These are phyloP conservation scores for Neoscytalidium dimidiatum DNA, from an alignment of 2,329 filamentous ascomycete species.

Conservation along the genomic window DNA sequence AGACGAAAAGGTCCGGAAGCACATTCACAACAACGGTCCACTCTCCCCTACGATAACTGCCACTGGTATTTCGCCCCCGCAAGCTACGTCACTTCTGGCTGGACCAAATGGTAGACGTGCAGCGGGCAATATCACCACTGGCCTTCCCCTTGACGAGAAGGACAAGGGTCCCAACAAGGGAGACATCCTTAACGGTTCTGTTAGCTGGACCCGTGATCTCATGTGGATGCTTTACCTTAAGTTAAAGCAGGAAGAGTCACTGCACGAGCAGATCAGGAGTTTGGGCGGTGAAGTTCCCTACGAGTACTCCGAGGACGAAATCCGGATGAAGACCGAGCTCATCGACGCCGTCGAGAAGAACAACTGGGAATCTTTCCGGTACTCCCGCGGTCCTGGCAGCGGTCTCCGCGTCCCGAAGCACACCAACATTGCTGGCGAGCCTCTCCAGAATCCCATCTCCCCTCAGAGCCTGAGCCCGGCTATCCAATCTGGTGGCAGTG, in stretches of 20 bases:
- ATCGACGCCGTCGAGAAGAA: constrained; percentile 84
- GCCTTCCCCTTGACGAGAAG: constrained; percentile 91
- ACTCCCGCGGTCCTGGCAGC: constrained; percentile 79
- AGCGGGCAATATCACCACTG: constrained; percentile 84
- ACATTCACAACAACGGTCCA: constrained; percentile 88
- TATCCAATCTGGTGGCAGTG: constrained; percentile 66
- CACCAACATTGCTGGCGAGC: constrained; percentile 86
- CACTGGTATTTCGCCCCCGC: constrained; percentile 67
- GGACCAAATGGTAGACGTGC: constrained; percentile 82
- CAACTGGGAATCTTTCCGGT: constrained; percentile 72
- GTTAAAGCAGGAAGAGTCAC: constrained; percentile 83
- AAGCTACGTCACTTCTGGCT: constrained; percentile 83
- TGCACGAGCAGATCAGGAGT: constrained; percentile 66
- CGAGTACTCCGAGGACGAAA: constrained; percentile 79
- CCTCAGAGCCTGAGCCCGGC: constrained; percentile 59
- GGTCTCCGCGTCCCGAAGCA: constrained; percentile 90
- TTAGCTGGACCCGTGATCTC: constrained; percentile 94
- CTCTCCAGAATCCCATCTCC: constrained; percentile 59
- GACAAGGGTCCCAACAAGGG: constrained; percentile 99
- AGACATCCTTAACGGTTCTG: constrained; percentile 94
- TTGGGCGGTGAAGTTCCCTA: constrained; percentile 35
- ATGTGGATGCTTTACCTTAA: constrained; percentile 97
- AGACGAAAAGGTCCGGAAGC: constrained; percentile 95
- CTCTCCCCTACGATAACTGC: constrained; percentile 80
- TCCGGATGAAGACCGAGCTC: constrained; percentile 92